Conservation (phyloP, 2,329 filamentous ascomycete species). For the Trichoderma koningii region DNA sequence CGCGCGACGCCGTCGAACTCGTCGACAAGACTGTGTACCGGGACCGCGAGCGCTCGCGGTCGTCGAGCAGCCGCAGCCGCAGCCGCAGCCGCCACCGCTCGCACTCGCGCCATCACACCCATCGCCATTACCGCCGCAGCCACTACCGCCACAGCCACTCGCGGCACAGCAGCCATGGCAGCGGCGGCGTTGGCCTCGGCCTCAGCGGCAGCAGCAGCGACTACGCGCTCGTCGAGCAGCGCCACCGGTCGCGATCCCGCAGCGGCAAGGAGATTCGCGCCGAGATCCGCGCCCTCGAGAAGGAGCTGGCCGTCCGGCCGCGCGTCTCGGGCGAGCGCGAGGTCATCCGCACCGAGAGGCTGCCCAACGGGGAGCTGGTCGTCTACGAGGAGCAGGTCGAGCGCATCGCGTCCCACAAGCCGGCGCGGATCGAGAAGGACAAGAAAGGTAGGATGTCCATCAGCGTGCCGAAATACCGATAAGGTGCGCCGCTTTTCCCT, state of each 20-base stretch:
- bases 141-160: no score
- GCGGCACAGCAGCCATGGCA: no score
- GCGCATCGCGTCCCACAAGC: constrained; percentile 55
- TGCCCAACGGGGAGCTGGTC: constrained; percentile 63
- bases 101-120: constrained; percentile 35
- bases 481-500: constrained; percentile 48
- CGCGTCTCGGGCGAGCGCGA: constrained; percentile 50
- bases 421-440: constrained; percentile 78
- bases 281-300: constrained; percentile 72
- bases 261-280: constrained; percentile 67
- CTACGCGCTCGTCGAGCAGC: constrained; percentile 39
- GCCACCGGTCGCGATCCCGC: constrained; percentile 47
- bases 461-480: constrained; percentile 72
- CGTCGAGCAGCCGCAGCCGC: constrained; percentile 42
- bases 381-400: constrained; percentile 64
- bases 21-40: constrained; percentile 52
- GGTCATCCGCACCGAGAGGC: constrained; percentile 57
- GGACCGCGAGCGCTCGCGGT: constrained; percentile 53
- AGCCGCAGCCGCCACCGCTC: constrained; percentile 27
- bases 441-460: constrained; percentile 95
- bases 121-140: constrained; percentile 37
- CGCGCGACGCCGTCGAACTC: constrained; percentile 43
- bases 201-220: constrained; percentile 27
- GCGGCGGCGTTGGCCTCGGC: no score
- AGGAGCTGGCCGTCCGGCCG: constrained; percentile 40